Conservation (phyloP, 78 protist species). For the Dictyostelium intermedium region DNA sequence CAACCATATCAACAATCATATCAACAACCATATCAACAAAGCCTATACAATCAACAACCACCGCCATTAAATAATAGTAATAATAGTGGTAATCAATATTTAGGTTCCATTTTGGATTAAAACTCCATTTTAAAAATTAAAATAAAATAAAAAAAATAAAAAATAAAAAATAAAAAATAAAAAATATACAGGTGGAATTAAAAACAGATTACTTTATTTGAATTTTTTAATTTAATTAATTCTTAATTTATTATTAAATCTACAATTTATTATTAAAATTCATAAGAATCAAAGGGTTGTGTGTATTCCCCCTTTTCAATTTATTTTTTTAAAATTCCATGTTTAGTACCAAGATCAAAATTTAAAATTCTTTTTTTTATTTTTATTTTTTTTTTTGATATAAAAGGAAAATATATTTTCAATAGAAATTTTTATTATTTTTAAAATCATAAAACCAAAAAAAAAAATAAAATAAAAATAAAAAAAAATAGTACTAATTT, state of each 20-base stretch:
- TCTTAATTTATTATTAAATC: neutral
- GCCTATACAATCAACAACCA: neutral
- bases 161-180: neutral
- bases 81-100: neutral
- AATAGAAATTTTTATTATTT: neutral
- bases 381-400: neutral
- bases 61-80: neutral
- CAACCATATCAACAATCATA: neutral
- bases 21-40: neutral
- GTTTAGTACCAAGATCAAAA: neutral
- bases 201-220: neutral
- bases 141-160: neutral
- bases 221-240: neutral
- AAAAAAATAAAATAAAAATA: neutral
- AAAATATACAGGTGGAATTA: too few relatives aligned
- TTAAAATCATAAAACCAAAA: too few relatives aligned
- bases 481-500: neutral
- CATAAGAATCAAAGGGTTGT: neutral
- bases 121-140: too few relatives aligned
- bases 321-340: neutral
- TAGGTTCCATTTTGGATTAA: constrained; percentile 1
- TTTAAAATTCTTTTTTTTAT: neutral
- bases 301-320: neutral
- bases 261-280: neutral
- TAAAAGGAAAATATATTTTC: neutral